These are phyloP conservation scores for Diacronema lutheri DNA, from an alignment of 78 protist species.

Conservation along the genomic window DNA sequence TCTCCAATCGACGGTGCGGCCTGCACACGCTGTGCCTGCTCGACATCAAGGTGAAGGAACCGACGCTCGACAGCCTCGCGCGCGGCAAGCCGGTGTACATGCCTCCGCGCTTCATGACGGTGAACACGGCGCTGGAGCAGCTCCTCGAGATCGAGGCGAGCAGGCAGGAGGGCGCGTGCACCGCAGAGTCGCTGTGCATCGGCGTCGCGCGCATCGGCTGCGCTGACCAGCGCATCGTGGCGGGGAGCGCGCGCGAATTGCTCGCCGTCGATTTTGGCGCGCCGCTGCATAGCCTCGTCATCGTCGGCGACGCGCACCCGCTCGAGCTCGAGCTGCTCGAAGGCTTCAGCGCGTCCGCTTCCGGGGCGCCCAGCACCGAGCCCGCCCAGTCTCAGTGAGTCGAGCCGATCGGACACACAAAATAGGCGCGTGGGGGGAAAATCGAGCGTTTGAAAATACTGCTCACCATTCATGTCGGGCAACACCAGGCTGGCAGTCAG, in stretches of 20 bases:
- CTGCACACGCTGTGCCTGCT: conserved; percentile 95
- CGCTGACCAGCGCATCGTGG: conserved; percentile 66
- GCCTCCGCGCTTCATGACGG: conserved; percentile 98
- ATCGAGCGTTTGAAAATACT: too few relatives aligned
- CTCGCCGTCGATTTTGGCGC: conserved; percentile 80
- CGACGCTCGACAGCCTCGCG: background rate
- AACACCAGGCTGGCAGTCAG: too few relatives aligned
- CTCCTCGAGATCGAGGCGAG: conserved; percentile 75
- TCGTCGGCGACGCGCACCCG: conserved; percentile 75
- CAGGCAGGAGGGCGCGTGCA: conserved; percentile 4
- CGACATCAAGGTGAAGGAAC: conserved; percentile 98
- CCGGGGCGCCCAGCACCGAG: too few relatives aligned
- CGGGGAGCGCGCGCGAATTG: conserved; percentile 76
- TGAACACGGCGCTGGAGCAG: conserved; percentile 72
- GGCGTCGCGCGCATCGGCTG: conserved; percentile 94
- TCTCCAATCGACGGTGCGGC: conserved; percentile 68
- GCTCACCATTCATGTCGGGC: too few relatives aligned
- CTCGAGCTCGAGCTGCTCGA: conserved; percentile 58
- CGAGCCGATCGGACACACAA: too few relatives aligned
- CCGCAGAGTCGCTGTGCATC: conserved; percentile 56
- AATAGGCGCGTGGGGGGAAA: too few relatives aligned
- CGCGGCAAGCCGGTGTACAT: conserved; percentile 87
- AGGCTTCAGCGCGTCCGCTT: background rate
- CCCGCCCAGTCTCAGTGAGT: too few relatives aligned
- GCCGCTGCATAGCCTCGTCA: conserved; percentile 85